Conservation (phyloP, 75 land plant genomes). For the Pinus albicaulis region DNA sequence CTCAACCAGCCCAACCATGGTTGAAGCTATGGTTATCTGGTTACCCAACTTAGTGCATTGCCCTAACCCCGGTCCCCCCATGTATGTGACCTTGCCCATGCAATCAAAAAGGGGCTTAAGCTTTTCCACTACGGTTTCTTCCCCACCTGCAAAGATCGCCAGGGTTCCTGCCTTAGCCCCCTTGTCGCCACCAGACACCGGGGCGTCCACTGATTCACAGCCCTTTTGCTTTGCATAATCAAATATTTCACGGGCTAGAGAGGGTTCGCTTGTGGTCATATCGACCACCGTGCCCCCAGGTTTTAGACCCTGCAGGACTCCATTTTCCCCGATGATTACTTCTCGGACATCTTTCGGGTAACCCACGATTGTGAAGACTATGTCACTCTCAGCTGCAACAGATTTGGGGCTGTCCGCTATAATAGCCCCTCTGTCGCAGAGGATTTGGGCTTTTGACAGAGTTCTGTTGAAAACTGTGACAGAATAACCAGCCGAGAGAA, state of each 20-base stretch:
- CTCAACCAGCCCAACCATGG: constrained; percentile 77
- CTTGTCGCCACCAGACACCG: constrained; percentile 60
- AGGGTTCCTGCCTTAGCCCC: constrained; percentile 51
- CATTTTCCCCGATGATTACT: constrained; percentile 32
- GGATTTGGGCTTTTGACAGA: constrained; percentile 61
- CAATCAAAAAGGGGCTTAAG: constrained; percentile 54
- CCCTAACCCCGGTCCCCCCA: constrained; percentile 77
- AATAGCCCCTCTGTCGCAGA: constrained; percentile 49
- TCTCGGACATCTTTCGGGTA: constrained; percentile 79
- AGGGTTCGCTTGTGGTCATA: constrained; percentile 82
- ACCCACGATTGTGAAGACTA: constrained; percentile 84
- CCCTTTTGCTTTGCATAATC: constrained; percentile 21
- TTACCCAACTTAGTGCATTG: constrained; percentile 80
- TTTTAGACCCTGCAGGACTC: constrained; percentile 48
- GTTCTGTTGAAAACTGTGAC: constrained; percentile 77
- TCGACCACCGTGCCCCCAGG: constrained; percentile 72
- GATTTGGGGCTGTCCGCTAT: constrained; percentile 45
- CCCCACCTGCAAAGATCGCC: constrained; percentile 82
- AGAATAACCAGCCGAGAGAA: constrained; percentile 61
- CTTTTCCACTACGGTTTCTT: constrained; percentile 30
- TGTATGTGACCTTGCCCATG: constrained; percentile 77
- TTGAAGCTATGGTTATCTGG: constrained; percentile 71
- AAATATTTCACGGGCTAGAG: constrained; percentile 62
- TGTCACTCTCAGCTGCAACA: constrained; percentile 54
- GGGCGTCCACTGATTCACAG: constrained; percentile 65